phyloP scores from a whole-genome alignment of 371 early-diverging fungal species.

The Chytridium lagenaria region DNA sequence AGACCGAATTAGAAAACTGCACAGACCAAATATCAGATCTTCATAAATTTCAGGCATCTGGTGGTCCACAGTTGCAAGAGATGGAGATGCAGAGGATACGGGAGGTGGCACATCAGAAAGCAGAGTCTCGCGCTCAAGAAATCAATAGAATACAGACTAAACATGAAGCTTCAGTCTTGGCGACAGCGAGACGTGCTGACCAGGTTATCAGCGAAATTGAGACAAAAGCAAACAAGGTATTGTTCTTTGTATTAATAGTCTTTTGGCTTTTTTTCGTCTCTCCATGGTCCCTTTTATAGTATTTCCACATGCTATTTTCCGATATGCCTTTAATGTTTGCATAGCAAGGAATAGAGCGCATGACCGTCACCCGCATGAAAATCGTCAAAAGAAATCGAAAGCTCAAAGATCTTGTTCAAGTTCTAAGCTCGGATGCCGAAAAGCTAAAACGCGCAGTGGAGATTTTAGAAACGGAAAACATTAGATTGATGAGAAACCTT shows the following conservation, averaged over 20 bases:
- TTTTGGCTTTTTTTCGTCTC: too few species aligned
- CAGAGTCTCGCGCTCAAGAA: background rate
- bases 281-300: too few species aligned
- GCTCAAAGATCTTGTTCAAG: constrained; percentile 9
- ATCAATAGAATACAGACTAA: constrained; percentile 14
- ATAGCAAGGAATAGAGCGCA: constrained; percentile 21
- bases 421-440: background rate
- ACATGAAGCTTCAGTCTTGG: constrained; percentile 17
- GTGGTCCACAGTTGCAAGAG: constrained; percentile 9
- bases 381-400: constrained; percentile 4
- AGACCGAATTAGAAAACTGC: constrained; percentile 6
- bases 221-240: constrained; percentile 12
- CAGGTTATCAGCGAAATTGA: constrained; percentile 11
- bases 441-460: constrained; percentile 8
- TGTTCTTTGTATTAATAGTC: background rate
- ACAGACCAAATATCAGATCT: background rate
- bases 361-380: background rate
- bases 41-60: background rate
- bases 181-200: constrained; percentile 9
- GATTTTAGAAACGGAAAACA: constrained; percentile 4
- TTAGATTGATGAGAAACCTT: background rate
- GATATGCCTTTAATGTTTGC: background rate
- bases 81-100: background rate
- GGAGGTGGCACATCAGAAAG: background rate
- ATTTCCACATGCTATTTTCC: too few species aligned